Evolutionary conservation across 2,329 filamentous ascomycete species (phyloP).

Genomic region (Elsinoe fawcettii): DNA sequence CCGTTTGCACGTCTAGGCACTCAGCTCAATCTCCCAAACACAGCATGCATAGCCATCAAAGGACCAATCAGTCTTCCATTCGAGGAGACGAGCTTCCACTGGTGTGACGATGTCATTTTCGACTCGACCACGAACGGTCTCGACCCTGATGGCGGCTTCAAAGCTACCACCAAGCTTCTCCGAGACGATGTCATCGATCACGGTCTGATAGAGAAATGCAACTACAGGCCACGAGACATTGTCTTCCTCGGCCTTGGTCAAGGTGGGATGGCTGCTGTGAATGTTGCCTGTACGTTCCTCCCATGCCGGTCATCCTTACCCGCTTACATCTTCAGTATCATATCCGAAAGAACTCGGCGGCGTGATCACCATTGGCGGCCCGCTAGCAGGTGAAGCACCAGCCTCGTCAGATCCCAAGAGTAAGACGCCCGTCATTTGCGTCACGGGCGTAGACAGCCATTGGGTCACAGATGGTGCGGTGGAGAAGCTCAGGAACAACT

Average conservation of each 20-base stretch:
- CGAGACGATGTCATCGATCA: constrained; percentile 38
- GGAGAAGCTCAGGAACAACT: constrained; percentile 50
- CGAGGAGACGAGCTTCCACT: constrained; percentile 57
- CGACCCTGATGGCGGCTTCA: constrained; percentile 49
- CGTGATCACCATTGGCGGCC: constrained; percentile 56
- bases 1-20: constrained; percentile 63
- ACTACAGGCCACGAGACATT: constrained; percentile 43
- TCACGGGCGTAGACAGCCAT: constrained; percentile 44
- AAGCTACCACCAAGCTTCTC: constrained; percentile 35
- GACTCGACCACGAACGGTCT: constrained; percentile 45
- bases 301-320: constrained; percentile 9
- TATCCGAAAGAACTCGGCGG: constrained; percentile 44
- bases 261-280: constrained; percentile 49
- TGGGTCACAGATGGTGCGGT: constrained; percentile 54
- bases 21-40: constrained; percentile 66
- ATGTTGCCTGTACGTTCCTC: constrained; percentile 32
- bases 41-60: constrained; percentile 65
- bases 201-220: constrained; percentile 41
- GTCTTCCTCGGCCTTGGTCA: constrained; percentile 51
- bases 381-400: constrained; percentile 44
- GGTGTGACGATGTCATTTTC: constrained; percentile 53
- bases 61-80: constrained; percentile 63
- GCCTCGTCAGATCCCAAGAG: constrained; percentile 42
- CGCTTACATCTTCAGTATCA: background rate
- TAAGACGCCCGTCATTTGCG: constrained; percentile 57